Conservation (phyloP, 805 yeast species). For the Nakazawaea ambrosiae region DNA sequence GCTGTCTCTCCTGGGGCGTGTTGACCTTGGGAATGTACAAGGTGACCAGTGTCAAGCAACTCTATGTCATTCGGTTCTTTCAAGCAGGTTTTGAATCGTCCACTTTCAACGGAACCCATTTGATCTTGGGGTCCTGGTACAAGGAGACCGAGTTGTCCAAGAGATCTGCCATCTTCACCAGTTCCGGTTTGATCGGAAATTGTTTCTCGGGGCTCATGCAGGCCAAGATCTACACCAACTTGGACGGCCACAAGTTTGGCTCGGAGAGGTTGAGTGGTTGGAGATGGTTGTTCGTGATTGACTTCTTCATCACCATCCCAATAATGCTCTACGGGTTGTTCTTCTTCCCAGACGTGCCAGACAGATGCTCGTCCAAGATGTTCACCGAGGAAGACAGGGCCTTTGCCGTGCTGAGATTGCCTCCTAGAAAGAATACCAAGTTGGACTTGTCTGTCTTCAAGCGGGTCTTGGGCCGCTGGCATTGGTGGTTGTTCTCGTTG, state of each 20-base stretch:
- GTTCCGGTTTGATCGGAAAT: conserved; percentile 47
- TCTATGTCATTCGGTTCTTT: conserved; percentile 53
- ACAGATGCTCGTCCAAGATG: conserved; percentile 26
- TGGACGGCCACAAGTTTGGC: conserved; percentile 26
- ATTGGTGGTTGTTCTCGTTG: conserved; percentile 45
- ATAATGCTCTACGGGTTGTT: conserved; percentile 41
- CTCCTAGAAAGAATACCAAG: conserved; percentile 22
- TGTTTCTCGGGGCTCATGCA: conserved; percentile 53
- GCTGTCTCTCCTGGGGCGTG: conserved; percentile 51
- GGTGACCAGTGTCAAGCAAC: conserved; percentile 37
- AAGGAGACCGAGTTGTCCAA: conserved; percentile 40
- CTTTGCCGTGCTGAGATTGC: conserved; percentile 35
- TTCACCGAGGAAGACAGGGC: conserved; percentile 33
- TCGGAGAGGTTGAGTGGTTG: conserved; percentile 45
- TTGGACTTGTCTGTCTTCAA: conserved; percentile 27
- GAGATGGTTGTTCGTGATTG: conserved; percentile 65
- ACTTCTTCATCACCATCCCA: conserved; percentile 49
- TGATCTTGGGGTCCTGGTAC: conserved; percentile 49
- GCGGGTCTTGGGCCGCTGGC: conserved; percentile 47
- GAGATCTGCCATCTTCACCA: conserved; percentile 47
- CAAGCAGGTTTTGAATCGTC: conserved; percentile 56
- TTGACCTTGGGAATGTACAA: conserved; percentile 45
- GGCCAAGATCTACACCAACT: conserved; percentile 39
- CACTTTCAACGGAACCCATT: conserved; percentile 48
- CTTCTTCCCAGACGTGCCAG: conserved; percentile 40